These are phyloP conservation scores for Geranium incanum DNA, from an alignment of 441 rosid genomes.

Conservation along the genomic window DNA sequence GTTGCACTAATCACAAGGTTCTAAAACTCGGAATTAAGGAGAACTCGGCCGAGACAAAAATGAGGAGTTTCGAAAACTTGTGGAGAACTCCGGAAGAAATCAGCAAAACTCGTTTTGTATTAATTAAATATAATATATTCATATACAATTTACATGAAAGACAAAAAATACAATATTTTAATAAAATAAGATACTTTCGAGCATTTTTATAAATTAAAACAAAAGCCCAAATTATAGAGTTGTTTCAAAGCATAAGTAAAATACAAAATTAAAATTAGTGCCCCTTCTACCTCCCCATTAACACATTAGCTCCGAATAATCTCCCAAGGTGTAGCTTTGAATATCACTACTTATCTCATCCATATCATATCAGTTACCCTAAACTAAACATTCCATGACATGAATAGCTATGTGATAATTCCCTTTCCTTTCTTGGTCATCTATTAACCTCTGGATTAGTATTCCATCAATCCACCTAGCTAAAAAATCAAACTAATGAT, in stretches of 20 bases:
- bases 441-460: constrained; percentile 1
- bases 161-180: no score
- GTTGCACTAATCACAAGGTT: not conserved
- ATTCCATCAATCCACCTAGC: not conserved
- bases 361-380: not conserved
- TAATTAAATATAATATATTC: no score
- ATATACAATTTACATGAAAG: no score
- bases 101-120: no score
- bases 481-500: not conserved
- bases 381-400: not conserved
- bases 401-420: not conserved
- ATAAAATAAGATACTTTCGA: no score
- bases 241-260: no score
- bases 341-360: not conserved
- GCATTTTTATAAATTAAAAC: no score
- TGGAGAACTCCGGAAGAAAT: no score
- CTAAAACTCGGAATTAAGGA: no score
- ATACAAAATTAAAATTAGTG: not conserved
- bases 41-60: no score
- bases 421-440: not conserved
- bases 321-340: not conserved
- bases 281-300: not conserved
- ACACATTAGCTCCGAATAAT: not conserved
- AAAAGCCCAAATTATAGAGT: no score
- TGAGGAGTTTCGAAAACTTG: no score